Conservation (phyloP, 495 filamentous ascomycete genomes). For the Penicillium simplicissimum region DNA sequence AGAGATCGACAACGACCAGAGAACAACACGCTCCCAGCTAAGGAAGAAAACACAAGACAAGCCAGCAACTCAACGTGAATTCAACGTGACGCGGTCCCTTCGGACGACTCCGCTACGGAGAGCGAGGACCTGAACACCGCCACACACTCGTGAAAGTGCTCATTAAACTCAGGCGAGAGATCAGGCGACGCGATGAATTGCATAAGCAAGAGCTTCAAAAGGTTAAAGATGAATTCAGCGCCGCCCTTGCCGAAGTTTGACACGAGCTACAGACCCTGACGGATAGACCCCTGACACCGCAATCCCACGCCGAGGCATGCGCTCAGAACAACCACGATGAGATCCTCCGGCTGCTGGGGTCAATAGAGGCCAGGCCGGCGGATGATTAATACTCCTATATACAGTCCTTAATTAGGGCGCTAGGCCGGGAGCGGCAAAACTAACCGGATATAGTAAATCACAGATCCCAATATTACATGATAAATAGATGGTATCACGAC, state of each 20-base stretch:
- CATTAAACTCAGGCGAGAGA: constrained; percentile 27
- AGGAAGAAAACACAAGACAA: constrained; percentile 8
- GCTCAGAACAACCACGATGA: constrained; percentile 17
- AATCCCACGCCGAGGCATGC: constrained; percentile 14
- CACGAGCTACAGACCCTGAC: constrained; percentile 16
- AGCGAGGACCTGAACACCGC: constrained; percentile 17
- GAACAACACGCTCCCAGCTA: neutral
- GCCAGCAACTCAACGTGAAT: no score
- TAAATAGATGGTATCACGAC: neutral
- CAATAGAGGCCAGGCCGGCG: no score
- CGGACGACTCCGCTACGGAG: constrained; percentile 20
- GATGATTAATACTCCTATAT: no score
- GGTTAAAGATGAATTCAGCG: constrained; percentile 22
- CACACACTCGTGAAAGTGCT: constrained; percentile 19
- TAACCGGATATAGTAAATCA: no score
- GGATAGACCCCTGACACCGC: constrained; percentile 10
- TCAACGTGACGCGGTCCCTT: constrained; percentile 23
- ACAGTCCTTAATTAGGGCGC: no score
- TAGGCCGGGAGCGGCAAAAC: no score
- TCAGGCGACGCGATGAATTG: constrained; percentile 22
- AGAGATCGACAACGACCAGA: constrained; percentile 3
- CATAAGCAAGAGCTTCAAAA: constrained; percentile 26
- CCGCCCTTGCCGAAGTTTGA: constrained; percentile 15
- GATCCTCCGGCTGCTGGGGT: no score
- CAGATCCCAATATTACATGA: no score